Percentiles rank a stretch among this genome's conserved stretches.
Evolutionary conservation across 345 rosid genomes (phyloP).

Genomic region (Kernera saxatilis): DNA sequence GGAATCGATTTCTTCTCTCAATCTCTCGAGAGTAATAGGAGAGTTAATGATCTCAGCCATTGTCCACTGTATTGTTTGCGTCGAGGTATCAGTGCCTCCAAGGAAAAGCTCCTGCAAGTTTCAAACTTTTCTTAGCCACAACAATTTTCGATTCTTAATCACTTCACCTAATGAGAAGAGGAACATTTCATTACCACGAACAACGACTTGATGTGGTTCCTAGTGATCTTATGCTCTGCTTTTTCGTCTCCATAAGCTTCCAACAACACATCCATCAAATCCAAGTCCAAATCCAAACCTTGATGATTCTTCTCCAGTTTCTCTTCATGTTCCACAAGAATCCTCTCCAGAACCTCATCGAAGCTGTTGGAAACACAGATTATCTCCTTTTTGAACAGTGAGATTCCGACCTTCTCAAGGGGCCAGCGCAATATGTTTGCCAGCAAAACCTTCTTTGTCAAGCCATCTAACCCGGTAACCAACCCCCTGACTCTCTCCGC

Average conservation of each 20-base stretch:
- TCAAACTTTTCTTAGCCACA: not conserved
- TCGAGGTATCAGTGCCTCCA: conserved; percentile 54
- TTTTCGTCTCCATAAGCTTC: conserved; percentile 46
- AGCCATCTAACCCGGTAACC: not conserved
- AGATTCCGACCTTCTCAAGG: not conserved
- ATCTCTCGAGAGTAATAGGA: conserved; percentile 38
- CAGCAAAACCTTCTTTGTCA: not conserved
- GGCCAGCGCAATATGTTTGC: not conserved
- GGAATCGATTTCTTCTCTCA: conserved; percentile 45
- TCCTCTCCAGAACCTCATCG: conserved; percentile 48
- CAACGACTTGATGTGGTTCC: conserved; percentile 58
- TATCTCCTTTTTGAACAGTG: conserved; percentile 40
- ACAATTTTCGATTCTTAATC: not conserved
- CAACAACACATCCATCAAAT: conserved; percentile 51
- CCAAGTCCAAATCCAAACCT: conserved; percentile 31
- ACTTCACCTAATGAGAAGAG: not conserved
- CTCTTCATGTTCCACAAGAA: conserved; percentile 48
- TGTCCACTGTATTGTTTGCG: conserved; percentile 48
- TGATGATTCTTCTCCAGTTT: not conserved
- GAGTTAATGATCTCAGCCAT: conserved; percentile 53
- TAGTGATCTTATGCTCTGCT: conserved; percentile 50
- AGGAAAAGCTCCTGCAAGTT: conserved; percentile 44
- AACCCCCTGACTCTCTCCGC: not conserved
- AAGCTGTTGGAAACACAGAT: conserved; percentile 35
- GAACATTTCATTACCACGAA: conserved; percentile 39